Evolutionary conservation across 2,329 filamentous ascomycete species (phyloP).

Genomic region (Aphanocladium album): DNA sequence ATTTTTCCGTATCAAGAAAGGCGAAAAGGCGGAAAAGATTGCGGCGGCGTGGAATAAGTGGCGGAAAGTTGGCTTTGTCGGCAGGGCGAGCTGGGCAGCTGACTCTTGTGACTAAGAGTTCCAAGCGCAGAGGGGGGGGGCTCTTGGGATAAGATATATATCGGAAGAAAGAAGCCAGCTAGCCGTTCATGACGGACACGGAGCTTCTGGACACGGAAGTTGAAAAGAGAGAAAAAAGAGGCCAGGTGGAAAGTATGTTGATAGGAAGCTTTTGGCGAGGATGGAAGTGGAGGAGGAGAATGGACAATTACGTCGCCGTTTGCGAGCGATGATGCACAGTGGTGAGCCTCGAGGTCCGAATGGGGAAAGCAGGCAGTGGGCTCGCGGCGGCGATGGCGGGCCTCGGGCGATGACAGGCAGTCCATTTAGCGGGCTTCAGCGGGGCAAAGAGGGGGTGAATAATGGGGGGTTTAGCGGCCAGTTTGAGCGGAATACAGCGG

Average conservation of each 20-base stretch:
- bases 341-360: slow-evolving; percentile 4
- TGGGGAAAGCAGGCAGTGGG: slow-evolving; percentile 3
- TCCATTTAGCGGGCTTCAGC: neutral
- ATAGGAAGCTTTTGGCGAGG: neutral
- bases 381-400: neutral
- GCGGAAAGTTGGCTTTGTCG: neutral
- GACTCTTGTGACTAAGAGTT: neutral
- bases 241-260: neutral
- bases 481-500: neutral
- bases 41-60: neutral
- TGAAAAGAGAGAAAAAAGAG: neutral
- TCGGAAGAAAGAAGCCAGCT: neutral
- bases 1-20: neutral
- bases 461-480: too few species aligned
- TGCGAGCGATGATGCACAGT: slow-evolving; percentile 2
- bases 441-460: too few species aligned
- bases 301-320: neutral
- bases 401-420: neutral
- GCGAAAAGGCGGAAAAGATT: neutral
- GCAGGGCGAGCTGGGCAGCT: slow-evolving; percentile 1
- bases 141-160: neutral
- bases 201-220: neutral
- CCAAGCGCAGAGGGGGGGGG: neutral
- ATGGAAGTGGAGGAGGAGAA: slow-evolving; percentile 4
- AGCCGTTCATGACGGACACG: neutral